Evolutionary conservation across 2,329 filamentous ascomycete genomes (phyloP), one percentile per base, ranked within the genome.

Genomic region (Amesomyces nigricolor): DNA sequence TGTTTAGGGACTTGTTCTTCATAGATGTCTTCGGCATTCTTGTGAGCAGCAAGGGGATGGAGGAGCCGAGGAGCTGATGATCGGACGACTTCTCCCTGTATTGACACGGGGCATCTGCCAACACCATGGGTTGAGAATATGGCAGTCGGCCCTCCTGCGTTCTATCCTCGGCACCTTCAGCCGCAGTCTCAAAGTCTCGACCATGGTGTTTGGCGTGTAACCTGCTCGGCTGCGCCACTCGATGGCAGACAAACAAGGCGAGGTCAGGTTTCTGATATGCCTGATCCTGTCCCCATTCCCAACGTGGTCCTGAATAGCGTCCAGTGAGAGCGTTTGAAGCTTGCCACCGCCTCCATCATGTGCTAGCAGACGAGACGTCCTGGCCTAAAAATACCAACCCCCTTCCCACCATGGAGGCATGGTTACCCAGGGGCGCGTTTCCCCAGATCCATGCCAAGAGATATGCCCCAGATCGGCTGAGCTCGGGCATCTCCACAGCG

Each of bases 401-500:
- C 47, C 48, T n/a, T 7, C 35, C 43, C n/a, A 39, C 48, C 48
- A 51, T 43, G 48, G 9, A 14, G 16, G 13, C 37, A n/a, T 16
- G 16, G 37, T 14, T 16, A 10, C 13, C 16, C 47, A 2, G n/a
- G 37, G 6, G 22, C 6, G 22, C 4, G 22, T 26, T 26, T 2
- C 22, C 22, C 22, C 22, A 26, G 22, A 26, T 26, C 22, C 22
- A 26, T 26, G 22, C 22, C 22, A 26, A 26, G 22, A 26, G 22
- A 26, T 26, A 26, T 26, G 22, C 17, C 45, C 38, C 14, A 39
- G 51, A 48, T 54, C 51, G 53, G 57, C 56, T 55, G 46, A 49
- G 57, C 51, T 40, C 51, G 48, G 44, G 42, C 47, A 55, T 26
- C 51, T 45, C 43, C 56, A 51, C 51, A 51, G 44, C 44, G 44